A percentile compares a stretch with the other conserved stretches of the same genome.
Conservation (phyloP, 108 stramenopile genomes). For the Skeletonema grethae region DNA sequence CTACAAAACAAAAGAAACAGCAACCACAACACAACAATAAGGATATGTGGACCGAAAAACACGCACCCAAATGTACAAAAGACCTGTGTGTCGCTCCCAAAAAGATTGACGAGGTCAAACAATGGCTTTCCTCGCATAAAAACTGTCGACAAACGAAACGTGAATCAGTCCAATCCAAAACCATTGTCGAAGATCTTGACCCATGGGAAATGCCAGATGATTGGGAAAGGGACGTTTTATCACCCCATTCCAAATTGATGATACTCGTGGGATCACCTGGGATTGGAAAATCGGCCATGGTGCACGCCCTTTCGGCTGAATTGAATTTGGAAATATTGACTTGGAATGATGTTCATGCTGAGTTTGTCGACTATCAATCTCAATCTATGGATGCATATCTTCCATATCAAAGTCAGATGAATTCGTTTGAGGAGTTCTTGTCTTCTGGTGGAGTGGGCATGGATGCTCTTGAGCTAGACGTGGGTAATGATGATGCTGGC, state of each 20-base stretch:
- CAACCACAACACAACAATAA: neutral
- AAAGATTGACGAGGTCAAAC: conserved; percentile 69
- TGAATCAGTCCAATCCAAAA: conserved; percentile 2
- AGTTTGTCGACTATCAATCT: conserved; percentile 8
- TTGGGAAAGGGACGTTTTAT: neutral
- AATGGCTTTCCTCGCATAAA: conserved; percentile 49
- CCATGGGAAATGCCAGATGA: conserved; percentile 17
- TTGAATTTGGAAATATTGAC: conserved; percentile 46
- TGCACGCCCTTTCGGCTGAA: conserved; percentile 63
- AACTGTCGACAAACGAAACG: conserved; percentile 17
- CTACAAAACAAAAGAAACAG: neutral
- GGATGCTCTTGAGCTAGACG: conserved; percentile 40
- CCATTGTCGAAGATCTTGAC: neutral
- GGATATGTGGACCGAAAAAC: conserved; percentile 70
- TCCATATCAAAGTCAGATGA: conserved; percentile 56
- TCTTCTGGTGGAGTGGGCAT: conserved; percentile 57
- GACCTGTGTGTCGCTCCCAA: conserved; percentile 86
- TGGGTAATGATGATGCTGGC: neutral
- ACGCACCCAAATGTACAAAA: conserved; percentile 46
- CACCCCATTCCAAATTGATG: conserved; percentile 46
- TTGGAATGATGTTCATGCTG: conserved; percentile 75
- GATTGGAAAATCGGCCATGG: conserved; percentile 75
- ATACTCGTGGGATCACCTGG: conserved; percentile 83
- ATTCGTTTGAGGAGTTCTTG: conserved; percentile 81
- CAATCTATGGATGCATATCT: conserved; percentile 5